phyloP scores from a whole-genome alignment of 2,329 filamentous ascomycete species.

The Ascochyta koolunga region DNA sequence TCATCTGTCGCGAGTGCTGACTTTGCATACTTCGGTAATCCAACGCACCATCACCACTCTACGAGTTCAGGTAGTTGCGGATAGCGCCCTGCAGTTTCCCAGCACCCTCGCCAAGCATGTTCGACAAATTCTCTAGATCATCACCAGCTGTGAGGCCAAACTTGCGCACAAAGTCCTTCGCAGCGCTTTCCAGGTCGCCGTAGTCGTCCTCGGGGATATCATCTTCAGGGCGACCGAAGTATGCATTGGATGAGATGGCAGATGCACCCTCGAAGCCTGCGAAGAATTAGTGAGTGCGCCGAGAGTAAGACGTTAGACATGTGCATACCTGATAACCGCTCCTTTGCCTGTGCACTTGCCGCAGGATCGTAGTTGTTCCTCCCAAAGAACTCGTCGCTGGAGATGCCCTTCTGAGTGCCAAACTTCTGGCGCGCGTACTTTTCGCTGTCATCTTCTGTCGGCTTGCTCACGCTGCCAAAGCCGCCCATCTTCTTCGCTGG shows the following conservation, averaged over 20 bases:
- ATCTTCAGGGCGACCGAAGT: slow-evolving; percentile 93
- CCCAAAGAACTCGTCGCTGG: slow-evolving; percentile 97
- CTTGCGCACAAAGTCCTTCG: slow-evolving; percentile 93
- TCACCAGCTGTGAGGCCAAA: slow-evolving; percentile 96
- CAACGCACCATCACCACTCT: slow-evolving; percentile 16
- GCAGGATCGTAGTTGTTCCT: slow-evolving; percentile 83
- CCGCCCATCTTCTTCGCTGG: slow-evolving; percentile 81
- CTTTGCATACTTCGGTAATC: not conserved
- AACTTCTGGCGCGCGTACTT: slow-evolving; percentile 88
- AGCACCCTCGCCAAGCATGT: slow-evolving; percentile 84
- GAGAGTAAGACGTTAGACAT: not conserved
- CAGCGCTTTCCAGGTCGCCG: slow-evolving; percentile 88
- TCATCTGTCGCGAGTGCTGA: not conserved
- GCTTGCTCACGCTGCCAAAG: slow-evolving; percentile 85
- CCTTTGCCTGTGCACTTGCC: slow-evolving; percentile 83
- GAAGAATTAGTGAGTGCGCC: slow-evolving; percentile 7
- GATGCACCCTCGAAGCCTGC: slow-evolving; percentile 87
- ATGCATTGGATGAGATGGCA: slow-evolving; percentile 93
- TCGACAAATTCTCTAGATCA: slow-evolving; percentile 88
- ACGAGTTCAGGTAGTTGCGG: slow-evolving; percentile 50
- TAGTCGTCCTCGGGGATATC: slow-evolving; percentile 75
- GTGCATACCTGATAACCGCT: slow-evolving; percentile 67
- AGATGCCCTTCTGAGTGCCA: slow-evolving; percentile 91
- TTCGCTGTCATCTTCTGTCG: slow-evolving; percentile 73
- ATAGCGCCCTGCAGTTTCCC: slow-evolving; percentile 73